Conservation (phyloP, 1,284 basidiomycete genomes). For the Boletus holoroseus region DNA sequence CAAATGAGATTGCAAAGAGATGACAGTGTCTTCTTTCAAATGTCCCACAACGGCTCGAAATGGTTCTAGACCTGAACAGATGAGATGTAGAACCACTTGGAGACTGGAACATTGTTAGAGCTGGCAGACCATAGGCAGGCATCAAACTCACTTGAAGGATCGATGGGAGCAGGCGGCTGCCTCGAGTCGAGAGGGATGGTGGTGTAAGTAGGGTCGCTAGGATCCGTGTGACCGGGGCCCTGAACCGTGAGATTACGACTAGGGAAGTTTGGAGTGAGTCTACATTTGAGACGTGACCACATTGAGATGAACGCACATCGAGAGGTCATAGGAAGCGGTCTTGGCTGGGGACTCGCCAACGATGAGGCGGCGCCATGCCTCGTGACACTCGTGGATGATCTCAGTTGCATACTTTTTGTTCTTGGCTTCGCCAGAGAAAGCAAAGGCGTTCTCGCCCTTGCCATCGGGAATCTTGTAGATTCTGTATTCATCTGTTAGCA, state of each 20-base stretch:
- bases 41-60: background rate
- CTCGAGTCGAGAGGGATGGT: conserved; percentile 75
- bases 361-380: conserved; percentile 96
- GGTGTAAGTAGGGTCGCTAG: conserved; percentile 62
- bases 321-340: conserved; percentile 67
- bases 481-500: conserved; percentile 36
- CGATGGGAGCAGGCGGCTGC: conserved; percentile 80
- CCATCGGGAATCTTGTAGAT: conserved; percentile 99
- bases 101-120: conserved; percentile 52
- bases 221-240: conserved; percentile 63
- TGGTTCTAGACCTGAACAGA: conserved; percentile 64
- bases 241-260: conserved; percentile 70
- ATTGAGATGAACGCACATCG: conserved; percentile 56
- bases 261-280: conserved; percentile 5
- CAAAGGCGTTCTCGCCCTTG: conserved; percentile 98
- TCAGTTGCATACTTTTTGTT: conserved; percentile 99
- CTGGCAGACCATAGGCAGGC: background rate
- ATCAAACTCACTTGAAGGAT: conserved; percentile 69
- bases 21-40: conserved; percentile 1
- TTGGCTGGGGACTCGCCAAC: conserved; percentile 73
- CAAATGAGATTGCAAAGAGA: conserved; percentile 3
- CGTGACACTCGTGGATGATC: conserved; percentile 98
- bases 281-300: conserved; percentile 2
- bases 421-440: conserved; percentile 99
- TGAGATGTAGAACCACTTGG: conserved; percentile 88